Percentiles rank a stretch among this genome's conserved stretches.
Evolutionary conservation across 1,284 basidiomycete genomes (phyloP).

Genomic region (Moniliella sp.): DNA sequence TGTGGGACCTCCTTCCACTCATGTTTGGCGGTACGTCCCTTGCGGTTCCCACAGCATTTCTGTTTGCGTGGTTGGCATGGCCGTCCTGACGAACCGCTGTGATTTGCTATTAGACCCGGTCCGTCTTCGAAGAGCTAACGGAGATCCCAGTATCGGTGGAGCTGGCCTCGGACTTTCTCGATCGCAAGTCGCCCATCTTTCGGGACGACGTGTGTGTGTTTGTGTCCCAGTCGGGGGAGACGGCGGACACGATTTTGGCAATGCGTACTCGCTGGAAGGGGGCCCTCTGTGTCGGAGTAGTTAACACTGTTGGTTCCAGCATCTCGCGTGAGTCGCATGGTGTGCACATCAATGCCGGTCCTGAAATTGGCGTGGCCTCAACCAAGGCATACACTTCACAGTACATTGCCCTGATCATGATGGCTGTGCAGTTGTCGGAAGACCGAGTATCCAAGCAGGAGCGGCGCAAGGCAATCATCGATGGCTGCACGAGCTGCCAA

Average conservation of each 20-base stretch:
- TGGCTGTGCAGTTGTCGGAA: slow-evolving; percentile 87
- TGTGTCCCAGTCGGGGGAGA: slow-evolving; percentile 92
- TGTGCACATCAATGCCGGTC: slow-evolving; percentile 98
- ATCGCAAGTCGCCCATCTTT: slow-evolving; percentile 99
- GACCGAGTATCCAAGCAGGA: slow-evolving; percentile 79
- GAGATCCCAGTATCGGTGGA: slow-evolving; percentile 95
- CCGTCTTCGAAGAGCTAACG: slow-evolving; percentile 89
- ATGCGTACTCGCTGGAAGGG: slow-evolving; percentile 81
- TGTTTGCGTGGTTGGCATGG: not conserved
- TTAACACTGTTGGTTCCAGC: slow-evolving; percentile 97
- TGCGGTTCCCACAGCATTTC: not conserved
- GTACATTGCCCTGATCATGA: slow-evolving; percentile 93
- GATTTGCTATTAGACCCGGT: slow-evolving; percentile 45
- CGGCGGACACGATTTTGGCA: slow-evolving; percentile 88
- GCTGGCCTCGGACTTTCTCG: slow-evolving; percentile 91
- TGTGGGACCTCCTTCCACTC: slow-evolving; percentile 98
- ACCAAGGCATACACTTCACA: slow-evolving; percentile 99
- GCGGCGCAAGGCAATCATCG: slow-evolving; percentile 78
- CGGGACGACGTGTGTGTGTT: slow-evolving; percentile 93
- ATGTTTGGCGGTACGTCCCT: slow-evolving; percentile 48
- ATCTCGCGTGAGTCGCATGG: slow-evolving; percentile 96
- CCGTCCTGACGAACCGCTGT: no score
- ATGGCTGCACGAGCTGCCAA: slow-evolving; percentile 74
- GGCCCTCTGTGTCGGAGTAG: slow-evolving; percentile 76
- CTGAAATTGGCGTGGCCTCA: slow-evolving; percentile 98